Evolutionary conservation across 768 basidiomycete genomes (phyloP).

Genomic region (Russula sp.): DNA sequence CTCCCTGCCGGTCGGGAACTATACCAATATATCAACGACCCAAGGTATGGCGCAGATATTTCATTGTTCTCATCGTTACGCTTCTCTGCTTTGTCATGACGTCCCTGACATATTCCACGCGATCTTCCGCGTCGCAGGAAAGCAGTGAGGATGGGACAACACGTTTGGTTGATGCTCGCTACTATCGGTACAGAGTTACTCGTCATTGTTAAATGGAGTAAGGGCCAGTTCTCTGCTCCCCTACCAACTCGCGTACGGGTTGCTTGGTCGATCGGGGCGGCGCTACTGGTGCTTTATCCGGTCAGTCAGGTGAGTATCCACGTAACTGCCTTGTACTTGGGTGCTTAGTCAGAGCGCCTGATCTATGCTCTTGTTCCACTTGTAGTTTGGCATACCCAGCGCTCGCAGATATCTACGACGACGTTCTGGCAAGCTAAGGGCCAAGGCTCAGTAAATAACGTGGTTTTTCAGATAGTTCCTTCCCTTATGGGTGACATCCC

Average conservation of each 20-base stretch:
- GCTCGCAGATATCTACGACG: constrained; percentile 22
- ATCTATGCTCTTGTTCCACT: constrained; percentile 14
- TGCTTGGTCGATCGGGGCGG: constrained; percentile 58
- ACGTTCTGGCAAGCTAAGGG: constrained; percentile 9
- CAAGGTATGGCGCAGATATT: constrained; percentile 46
- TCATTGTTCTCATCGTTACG: constrained; percentile 1
- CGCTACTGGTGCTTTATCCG: constrained; percentile 65
- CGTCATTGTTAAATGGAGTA: constrained; percentile 77
- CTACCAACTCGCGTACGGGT: constrained; percentile 56
- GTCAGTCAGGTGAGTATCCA: constrained; percentile 48
- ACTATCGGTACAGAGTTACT: constrained; percentile 80
- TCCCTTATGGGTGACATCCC: not conserved
- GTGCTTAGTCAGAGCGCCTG: constrained; percentile 15
- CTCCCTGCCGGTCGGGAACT: constrained; percentile 80
- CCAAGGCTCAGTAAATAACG: constrained; percentile 17
- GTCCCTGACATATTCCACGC: constrained; percentile 19
- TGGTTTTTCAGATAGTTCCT: not conserved
- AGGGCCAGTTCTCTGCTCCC: constrained; percentile 60
- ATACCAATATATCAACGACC: constrained; percentile 77
- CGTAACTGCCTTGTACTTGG: not conserved
- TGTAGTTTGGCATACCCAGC: constrained; percentile 25
- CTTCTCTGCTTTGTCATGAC: constrained; percentile 8
- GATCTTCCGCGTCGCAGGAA: constrained; percentile 40
- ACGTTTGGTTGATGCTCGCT: constrained; percentile 80
- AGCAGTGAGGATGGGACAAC: constrained; percentile 86